Percentiles rank a stretch among this genome's conserved stretches.
Evolutionary conservation across 805 yeast species (phyloP).

Genomic region (Lipomyces oligophaga): DNA sequence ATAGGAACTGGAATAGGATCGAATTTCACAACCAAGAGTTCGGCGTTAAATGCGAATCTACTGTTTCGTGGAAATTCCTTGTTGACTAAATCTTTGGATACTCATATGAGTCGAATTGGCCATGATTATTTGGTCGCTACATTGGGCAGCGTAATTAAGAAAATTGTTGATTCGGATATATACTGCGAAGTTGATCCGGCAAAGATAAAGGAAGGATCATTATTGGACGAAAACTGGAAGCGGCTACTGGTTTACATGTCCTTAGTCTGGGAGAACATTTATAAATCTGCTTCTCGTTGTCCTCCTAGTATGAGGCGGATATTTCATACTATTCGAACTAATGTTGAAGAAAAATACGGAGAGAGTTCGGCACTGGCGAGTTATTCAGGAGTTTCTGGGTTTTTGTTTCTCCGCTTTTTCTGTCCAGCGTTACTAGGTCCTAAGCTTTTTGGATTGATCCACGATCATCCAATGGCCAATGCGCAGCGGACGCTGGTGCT

Average conservation of each 20-base stretch:
- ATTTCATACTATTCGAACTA: slow-evolving; percentile 57
- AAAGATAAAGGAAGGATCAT: slow-evolving; percentile 41
- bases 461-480: slow-evolving; percentile 64
- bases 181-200: slow-evolving; percentile 80
- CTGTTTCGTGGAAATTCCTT: slow-evolving; percentile 83
- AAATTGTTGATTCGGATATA: slow-evolving; percentile 48
- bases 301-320: slow-evolving; percentile 65
- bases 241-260: slow-evolving; percentile 28
- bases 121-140: slow-evolving; percentile 70
- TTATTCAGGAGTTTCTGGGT: slow-evolving; percentile 74
- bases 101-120: slow-evolving; percentile 71
- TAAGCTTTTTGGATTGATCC: slow-evolving; percentile 69
- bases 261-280: slow-evolving; percentile 61
- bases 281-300: slow-evolving; percentile 64
- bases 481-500: slow-evolving; percentile 76
- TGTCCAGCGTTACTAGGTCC: slow-evolving; percentile 94
- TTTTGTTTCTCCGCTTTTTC: slow-evolving; percentile 75
- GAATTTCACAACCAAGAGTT: slow-evolving; percentile 8
- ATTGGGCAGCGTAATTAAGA: slow-evolving; percentile 63
- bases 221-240: slow-evolving; percentile 31
- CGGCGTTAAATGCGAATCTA: slow-evolving; percentile 44
- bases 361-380: slow-evolving; percentile 37
- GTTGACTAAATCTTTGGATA: slow-evolving; percentile 75
- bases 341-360: slow-evolving; percentile 44
- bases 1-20: slow-evolving; percentile 1